Evolutionary conservation across 805 yeast genomes (phyloP).

Genomic region (Monosporozyma siamensis): DNA sequence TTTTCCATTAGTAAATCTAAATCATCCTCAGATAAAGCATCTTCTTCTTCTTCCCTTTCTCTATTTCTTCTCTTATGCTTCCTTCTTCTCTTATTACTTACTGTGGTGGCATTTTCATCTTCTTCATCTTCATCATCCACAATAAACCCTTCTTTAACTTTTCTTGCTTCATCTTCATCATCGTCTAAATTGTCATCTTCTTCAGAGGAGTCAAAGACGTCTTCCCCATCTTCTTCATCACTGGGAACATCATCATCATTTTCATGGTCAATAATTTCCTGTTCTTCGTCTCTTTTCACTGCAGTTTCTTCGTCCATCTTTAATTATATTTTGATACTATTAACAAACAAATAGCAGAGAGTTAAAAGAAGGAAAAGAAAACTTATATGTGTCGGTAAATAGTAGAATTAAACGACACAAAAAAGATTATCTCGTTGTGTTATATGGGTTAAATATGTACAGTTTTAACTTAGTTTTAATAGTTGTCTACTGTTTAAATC

Average conservation of each 20-base stretch:
- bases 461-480: no score
- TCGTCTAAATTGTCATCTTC: conserved; percentile 84
- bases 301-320: conserved; percentile 4
- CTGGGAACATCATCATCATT: conserved; percentile 33
- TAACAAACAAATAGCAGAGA: background rate
- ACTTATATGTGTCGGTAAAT: no score
- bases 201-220: conserved; percentile 64
- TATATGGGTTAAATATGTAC: no score
- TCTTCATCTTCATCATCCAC: conserved; percentile 85
- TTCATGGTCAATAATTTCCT: conserved; percentile 23
- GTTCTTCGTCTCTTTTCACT: conserved; percentile 16
- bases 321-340: background rate
- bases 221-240: conserved; percentile 39
- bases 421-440: no score
- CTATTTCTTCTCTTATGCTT: conserved; percentile 32
- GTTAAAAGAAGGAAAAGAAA: background rate
- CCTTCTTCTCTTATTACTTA: conserved; percentile 28
- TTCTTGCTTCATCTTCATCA: conserved; percentile 80
- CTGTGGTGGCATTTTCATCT: conserved; percentile 28
- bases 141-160: conserved; percentile 83
- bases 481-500: no score
- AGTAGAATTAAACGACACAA: no score
- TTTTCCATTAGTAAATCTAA: conserved; percentile 85
- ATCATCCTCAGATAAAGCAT: conserved; percentile 88
- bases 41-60: conserved; percentile 42